Percentiles rank a stretch among this genome's conserved stretches.
These are phyloP conservation scores for Capronia americana DNA, from an alignment of 2,329 filamentous ascomycete genomes.

Conservation along the genomic window DNA sequence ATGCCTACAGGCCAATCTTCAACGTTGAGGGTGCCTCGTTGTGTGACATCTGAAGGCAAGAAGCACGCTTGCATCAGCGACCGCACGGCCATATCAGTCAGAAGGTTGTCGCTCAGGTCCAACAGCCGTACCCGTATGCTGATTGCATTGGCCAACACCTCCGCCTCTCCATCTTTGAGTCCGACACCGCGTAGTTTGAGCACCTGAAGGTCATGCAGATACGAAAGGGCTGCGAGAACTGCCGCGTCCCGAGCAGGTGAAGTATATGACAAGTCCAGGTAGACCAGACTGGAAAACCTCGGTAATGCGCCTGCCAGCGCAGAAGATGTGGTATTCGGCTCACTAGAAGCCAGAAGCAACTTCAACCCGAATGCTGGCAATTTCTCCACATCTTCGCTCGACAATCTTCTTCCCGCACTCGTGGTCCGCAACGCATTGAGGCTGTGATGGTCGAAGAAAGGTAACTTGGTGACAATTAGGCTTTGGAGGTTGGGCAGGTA, in stretches of 20 bases:
- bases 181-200: constrained; percentile 63
- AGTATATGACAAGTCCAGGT: constrained; percentile 65
- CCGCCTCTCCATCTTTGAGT: constrained; percentile 60
- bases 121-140: constrained; percentile 60
- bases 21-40: constrained; percentile 39
- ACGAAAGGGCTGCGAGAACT: constrained; percentile 56
- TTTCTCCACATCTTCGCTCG: constrained; percentile 27
- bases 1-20: constrained; percentile 43
- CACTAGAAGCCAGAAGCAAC: constrained; percentile 62
- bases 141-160: constrained; percentile 60
- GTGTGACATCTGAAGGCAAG: constrained; percentile 37
- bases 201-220: constrained; percentile 60
- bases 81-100: constrained; percentile 63
- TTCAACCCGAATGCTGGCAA: constrained; percentile 56
- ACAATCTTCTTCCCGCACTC: constrained; percentile 24
- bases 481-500: constrained; percentile 65
- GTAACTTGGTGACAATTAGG: constrained; percentile 63
- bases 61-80: constrained; percentile 61
- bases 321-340: constrained; percentile 63
- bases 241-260: constrained; percentile 55
- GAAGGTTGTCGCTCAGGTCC: constrained; percentile 62
- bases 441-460: constrained; percentile 67
- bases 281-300: constrained; percentile 62
- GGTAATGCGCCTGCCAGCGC: constrained; percentile 60
- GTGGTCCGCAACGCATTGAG: constrained; percentile 56